These are phyloP conservation scores for Neurospora terricola DNA, from an alignment of 495 filamentous ascomycete genomes.

Conservation along the genomic window DNA sequence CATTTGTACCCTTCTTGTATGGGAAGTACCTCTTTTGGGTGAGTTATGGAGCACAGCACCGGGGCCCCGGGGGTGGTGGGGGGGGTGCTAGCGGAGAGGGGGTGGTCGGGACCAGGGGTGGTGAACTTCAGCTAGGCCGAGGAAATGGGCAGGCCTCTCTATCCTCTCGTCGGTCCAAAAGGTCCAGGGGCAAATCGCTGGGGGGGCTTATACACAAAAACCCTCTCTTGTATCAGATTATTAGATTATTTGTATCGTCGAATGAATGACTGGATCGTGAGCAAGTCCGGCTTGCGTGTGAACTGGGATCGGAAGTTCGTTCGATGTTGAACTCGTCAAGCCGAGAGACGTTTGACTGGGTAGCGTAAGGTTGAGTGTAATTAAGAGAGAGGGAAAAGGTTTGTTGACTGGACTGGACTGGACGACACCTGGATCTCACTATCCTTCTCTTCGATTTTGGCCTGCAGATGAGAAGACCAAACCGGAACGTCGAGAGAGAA, in stretches of 20 bases:
- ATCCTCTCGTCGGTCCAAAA: conserved; percentile 30
- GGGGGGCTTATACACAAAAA: conserved; percentile 9
- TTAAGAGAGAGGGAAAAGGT: conserved; percentile 24
- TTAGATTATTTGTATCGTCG: conserved; percentile 32
- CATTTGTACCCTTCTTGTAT: conserved; percentile 46
- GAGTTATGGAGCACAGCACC: conserved; percentile 11
- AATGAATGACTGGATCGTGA: conserved; percentile 41
- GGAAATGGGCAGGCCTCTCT: conserved; percentile 33
- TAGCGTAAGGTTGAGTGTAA: conserved; percentile 23
- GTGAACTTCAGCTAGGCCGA: conserved; percentile 32
- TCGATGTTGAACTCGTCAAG: conserved; percentile 6
- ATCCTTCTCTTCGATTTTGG: conserved; percentile 23
- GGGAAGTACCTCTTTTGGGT: conserved; percentile 32
- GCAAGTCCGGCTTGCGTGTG: conserved; percentile 46
- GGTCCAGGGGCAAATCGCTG: conserved; percentile 15
- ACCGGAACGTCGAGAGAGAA: conserved; percentile 15
- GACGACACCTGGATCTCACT: conserved; percentile 39
- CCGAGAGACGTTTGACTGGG: conserved; percentile 23
- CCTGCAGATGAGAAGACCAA: conserved; percentile 24
- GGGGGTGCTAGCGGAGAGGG: conserved; percentile 25
- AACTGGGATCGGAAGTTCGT: conserved; percentile 15
- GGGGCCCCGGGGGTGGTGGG: conserved; percentile 17
- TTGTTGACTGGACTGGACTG: conserved; percentile 24
- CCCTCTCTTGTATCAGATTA: conserved; percentile 26
- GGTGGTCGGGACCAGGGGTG: conserved; percentile 18